These are phyloP conservation scores for Pharnaceum exiguum DNA, from an alignment of 148 eudicot genomes.

Conservation along the genomic window DNA sequence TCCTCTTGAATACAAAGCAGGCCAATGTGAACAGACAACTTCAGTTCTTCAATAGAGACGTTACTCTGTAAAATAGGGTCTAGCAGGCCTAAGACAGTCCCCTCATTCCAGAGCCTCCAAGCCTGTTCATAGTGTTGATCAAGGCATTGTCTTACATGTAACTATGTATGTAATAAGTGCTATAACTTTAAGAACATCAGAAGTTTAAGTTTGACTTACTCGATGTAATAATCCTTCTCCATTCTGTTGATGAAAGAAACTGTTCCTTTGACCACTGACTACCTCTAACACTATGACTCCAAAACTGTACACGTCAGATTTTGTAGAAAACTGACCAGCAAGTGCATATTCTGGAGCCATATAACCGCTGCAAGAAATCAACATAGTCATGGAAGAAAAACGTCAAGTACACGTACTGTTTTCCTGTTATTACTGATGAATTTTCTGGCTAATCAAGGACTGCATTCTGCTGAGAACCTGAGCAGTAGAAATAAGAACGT, in stretches of 20 bases:
- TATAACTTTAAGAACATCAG: no score
- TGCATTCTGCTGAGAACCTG: no score
- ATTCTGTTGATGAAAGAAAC: not conserved
- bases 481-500: no score
- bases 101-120: conserved; percentile 11
- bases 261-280: conserved; percentile 6
- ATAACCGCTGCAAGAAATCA: no score
- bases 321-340: not conserved
- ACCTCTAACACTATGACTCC: no score
- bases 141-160: not conserved
- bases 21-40: conserved; percentile 14
- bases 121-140: not conserved
- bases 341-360: no score
- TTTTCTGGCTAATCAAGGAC: no score
- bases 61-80: conserved; percentile 1
- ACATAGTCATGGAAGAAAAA: no score
- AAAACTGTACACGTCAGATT: conserved; percentile 9
- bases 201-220: no score
- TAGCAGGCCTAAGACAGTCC: not conserved
- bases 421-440: no score
- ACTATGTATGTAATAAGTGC: no score
- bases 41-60: conserved; percentile 9
- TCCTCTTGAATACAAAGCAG: conserved; percentile 22
- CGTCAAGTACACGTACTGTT: no score
- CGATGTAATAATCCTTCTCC: not conserved